Evolutionary conservation across 306 rosid genomes (phyloP).

Genomic region (Abrus precatorius): DNA sequence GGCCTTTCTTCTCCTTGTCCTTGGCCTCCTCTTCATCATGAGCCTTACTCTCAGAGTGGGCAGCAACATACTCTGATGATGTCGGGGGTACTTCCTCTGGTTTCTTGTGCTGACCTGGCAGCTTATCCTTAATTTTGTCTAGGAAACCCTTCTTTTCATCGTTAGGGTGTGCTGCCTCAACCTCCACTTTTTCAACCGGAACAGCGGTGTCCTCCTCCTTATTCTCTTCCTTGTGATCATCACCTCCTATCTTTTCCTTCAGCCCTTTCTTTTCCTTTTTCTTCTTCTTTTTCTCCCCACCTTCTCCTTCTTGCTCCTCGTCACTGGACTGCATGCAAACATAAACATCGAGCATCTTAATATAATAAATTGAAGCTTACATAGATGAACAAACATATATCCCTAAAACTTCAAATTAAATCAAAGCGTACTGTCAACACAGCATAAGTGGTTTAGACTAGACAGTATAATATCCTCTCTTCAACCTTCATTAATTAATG

Average conservation of each 20-base stretch:
- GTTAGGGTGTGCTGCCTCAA: conserved; percentile 39
- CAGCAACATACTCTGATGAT: conserved; percentile 17
- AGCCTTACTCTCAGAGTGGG: not conserved
- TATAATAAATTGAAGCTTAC: not conserved
- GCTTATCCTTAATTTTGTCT: conserved; percentile 74
- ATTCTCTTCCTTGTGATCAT: conserved; percentile 22
- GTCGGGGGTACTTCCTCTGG: conserved; percentile 54
- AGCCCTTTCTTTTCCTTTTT: conserved; percentile 60
- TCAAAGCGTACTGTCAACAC: no score
- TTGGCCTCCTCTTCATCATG: conserved; percentile 60
- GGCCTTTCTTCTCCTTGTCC: conserved; percentile 76
- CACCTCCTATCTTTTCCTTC: conserved; percentile 43
- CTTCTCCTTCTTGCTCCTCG: conserved; percentile 61
- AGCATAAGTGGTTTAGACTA: no score
- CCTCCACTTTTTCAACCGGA: conserved; percentile 62
- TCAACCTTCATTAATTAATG: no score
- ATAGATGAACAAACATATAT: no score
- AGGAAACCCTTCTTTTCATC: conserved; percentile 82
- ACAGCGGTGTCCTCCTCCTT: conserved; percentile 36
- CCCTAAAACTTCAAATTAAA: no score
- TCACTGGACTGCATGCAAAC: conserved; percentile 70
- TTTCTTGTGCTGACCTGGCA: conserved; percentile 76
- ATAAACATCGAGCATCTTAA: not conserved
- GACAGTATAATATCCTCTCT: no score
- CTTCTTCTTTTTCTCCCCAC: conserved; percentile 52